Evolutionary conservation across 2,329 filamentous ascomycete species (phyloP).

Genomic region (Hymenoscyphus fructigenus): DNA sequence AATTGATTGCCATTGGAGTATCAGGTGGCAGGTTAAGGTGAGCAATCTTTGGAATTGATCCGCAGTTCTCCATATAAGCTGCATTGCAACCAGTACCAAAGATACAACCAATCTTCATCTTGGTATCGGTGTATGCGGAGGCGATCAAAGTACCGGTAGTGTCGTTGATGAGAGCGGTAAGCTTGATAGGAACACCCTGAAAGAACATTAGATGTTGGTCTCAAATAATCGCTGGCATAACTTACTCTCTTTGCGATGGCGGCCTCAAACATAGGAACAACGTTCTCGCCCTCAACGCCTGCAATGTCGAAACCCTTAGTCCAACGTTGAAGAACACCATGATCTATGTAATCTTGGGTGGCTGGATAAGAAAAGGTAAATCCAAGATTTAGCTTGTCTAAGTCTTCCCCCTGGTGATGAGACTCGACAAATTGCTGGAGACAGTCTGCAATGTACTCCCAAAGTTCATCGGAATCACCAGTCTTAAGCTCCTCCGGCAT

Average conservation of each 20-base stretch:
- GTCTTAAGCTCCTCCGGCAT: conserved; percentile 93
- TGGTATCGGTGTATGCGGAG: conserved; percentile 90
- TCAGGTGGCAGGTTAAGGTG: conserved; percentile 85
- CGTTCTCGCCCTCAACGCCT: conserved; percentile 86
- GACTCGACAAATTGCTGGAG: conserved; percentile 86
- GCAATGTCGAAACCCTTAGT: conserved; percentile 96
- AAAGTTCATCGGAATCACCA: conserved; percentile 79
- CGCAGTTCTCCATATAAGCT: conserved; percentile 93
- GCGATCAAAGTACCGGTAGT: conserved; percentile 96
- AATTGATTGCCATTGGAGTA: conserved; percentile 91
- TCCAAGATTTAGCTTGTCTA: conserved; percentile 67
- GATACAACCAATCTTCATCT: conserved; percentile 95
- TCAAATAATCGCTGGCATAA: conserved; percentile 10
- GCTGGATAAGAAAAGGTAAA: conserved; percentile 98
- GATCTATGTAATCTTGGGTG: conserved; percentile 89
- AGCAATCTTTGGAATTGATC: conserved; percentile 88
- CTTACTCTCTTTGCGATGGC: conserved; percentile 68
- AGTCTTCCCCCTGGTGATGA: conserved; percentile 68
- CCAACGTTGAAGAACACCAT: conserved; percentile 91
- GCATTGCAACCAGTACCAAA: conserved; percentile 98
- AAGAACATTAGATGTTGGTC: conserved; percentile 20
- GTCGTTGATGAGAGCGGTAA: conserved; percentile 93
- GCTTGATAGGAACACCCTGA: conserved; percentile 84
- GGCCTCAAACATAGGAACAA: conserved; percentile 83
- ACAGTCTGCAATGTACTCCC: conserved; percentile 94